phyloP scores from a whole-genome alignment of 305 asterid species.

The Nicotiana rustica region DNA sequence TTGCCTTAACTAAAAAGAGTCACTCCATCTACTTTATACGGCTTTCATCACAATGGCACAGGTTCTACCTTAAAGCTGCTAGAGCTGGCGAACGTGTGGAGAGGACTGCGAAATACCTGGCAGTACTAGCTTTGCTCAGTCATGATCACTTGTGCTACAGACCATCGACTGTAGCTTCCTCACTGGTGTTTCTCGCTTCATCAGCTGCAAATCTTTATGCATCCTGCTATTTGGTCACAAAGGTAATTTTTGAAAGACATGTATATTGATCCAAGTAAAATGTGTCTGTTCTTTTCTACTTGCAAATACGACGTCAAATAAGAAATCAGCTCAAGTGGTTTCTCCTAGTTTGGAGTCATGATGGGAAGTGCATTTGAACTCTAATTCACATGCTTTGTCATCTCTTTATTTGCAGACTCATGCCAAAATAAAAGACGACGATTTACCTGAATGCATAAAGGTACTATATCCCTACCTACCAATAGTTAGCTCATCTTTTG shows the following conservation, averaged over 20 bases:
- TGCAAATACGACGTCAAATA: not conserved
- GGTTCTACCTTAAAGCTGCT: conserved; percentile 91
- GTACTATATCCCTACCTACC: conserved; percentile 47
- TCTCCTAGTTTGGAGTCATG: not conserved
- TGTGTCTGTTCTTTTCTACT: not conserved
- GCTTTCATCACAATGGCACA: conserved; percentile 38
- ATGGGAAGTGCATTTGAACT: conserved; percentile 18
- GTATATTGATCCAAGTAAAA: not conserved
- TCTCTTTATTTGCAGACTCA: conserved; percentile 77
- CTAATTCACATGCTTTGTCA: conserved; percentile 36
- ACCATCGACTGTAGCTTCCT: conserved; percentile 98
- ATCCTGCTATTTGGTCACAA: conserved; percentile 56
- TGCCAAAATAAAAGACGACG: conserved; percentile 59
- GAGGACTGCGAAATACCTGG: conserved; percentile 72
- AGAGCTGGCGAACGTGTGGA: conserved; percentile 65
- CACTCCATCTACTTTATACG: not conserved
- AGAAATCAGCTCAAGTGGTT: too few relatives aligned
- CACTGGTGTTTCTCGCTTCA: conserved; percentile 78
- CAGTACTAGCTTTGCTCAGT: conserved; percentile 77
- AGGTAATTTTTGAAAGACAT: conserved; percentile 49
- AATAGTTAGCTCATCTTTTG: not conserved
- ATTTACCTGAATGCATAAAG: conserved; percentile 86
- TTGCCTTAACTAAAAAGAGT: not conserved
- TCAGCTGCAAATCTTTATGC: conserved; percentile 63
- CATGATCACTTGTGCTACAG: conserved; percentile 90